phyloP scores from a whole-genome alignment of 192 early-diverging fungal species.

The Borealophlyctis nickersoniae region DNA sequence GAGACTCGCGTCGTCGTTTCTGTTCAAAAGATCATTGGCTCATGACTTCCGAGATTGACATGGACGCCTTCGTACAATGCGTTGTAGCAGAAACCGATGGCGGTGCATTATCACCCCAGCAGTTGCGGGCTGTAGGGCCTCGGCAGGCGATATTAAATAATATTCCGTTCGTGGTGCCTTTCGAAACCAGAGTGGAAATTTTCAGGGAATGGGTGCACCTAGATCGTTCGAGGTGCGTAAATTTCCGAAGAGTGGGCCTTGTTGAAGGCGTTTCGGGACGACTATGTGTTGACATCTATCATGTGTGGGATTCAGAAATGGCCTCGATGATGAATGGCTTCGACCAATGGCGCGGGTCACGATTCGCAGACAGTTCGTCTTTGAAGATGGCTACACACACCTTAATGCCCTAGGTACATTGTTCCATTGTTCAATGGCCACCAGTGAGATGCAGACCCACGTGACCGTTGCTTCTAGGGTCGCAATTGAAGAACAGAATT shows the following conservation, averaged over 20 bases:
- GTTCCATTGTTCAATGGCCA: neutral
- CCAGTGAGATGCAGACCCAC: too few species aligned
- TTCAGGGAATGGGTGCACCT: slow-evolving; percentile 75
- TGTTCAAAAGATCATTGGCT: slow-evolving; percentile 69
- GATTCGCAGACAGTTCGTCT: slow-evolving; percentile 73
- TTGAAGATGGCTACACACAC: slow-evolving; percentile 84
- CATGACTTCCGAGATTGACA: slow-evolving; percentile 55
- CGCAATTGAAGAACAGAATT: slow-evolving; percentile 71
- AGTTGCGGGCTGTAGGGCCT: slow-evolving; percentile 35
- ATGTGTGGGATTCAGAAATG: neutral
- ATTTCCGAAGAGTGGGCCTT: too few species aligned
- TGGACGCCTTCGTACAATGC: slow-evolving; percentile 50
- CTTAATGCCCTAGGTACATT: slow-evolving; percentile 61
- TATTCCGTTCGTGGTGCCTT: slow-evolving; percentile 90
- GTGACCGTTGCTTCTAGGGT: slow-evolving; percentile 40
- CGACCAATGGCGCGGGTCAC: slow-evolving; percentile 42
- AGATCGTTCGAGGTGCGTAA: slow-evolving; percentile 50
- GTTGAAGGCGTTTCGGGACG: neutral
- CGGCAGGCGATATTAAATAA: slow-evolving; percentile 65
- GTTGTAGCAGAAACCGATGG: slow-evolving; percentile 43
- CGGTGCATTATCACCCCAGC: slow-evolving; percentile 1
- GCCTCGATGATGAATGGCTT: slow-evolving; percentile 20
- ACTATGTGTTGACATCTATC: neutral
- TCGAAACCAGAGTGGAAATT: slow-evolving; percentile 81
- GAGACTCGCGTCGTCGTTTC: slow-evolving; percentile 72